Evolutionary conservation across 192 early-diverging fungal genomes (phyloP), one percentile per base, ranked within the genome.

Genomic region (Gamsiella multidivaricata): DNA sequence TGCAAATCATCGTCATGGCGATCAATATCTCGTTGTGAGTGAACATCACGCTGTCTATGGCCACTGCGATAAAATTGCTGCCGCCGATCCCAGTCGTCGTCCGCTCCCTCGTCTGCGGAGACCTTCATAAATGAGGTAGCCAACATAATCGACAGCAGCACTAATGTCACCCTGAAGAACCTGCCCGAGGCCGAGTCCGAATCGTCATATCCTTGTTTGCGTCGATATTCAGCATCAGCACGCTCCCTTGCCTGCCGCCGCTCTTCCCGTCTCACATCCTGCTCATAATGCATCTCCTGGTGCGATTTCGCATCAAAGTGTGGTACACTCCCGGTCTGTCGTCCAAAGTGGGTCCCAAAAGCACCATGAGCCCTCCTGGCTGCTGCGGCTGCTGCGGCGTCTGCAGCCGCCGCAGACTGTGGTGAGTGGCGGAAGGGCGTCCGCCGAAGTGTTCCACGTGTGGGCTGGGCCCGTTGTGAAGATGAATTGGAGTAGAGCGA

Each of bases 221-320:
- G 36, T 26, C 55, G 17, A 20, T 47, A 59, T 6, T 66, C 73
- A 0, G 33, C 45, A 22, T 54, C 59, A 11, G 52, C 65, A 14
- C 61, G 65, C 42, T 64, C 50, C n/a, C 74, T 37, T 3, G 29
- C 65, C 28, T 62, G 65, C 22, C 74, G 36, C 23, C 74, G 60
- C 29, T 68, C 54, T 46, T 78, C 74, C 8, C 45, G 58, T 18
- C 61, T 29, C 9, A 64, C 22, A 11, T 78, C 65, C 26, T 78
- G 74, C 23, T 69, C 74, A 18, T 78, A 64, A 41, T 78, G 74
- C 74, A 78, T 78, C 39, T 78, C 65, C 25, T 78, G 74, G 29
- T 78, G 74, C 10, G 74, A 64, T 39, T 78, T 78, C 5, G 74
- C 61, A 28, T 78, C 74, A 20, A 78, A 78, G 28, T 68, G 65